These are phyloP conservation scores for Neophaeococcomyces aloes DNA, from an alignment of 2,329 filamentous ascomycete genomes.

Conservation along the genomic window DNA sequence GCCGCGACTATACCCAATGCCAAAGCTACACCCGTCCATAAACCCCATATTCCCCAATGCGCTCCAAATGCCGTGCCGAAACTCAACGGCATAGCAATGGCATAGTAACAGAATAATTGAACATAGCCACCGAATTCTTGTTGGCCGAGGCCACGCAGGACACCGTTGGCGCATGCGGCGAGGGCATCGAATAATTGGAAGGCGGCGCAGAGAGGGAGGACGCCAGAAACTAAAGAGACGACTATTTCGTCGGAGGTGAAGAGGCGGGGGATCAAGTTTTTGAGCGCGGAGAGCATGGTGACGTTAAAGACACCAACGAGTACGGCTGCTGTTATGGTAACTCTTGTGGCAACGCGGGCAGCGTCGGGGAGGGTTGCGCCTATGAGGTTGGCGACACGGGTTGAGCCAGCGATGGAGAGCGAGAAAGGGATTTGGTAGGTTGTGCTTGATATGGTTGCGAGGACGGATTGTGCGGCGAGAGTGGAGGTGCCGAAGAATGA, in stretches of 20 bases:
- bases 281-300: conserved; percentile 54
- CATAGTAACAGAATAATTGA: conserved; percentile 78
- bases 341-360: conserved; percentile 68
- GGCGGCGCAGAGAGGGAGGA: conserved; percentile 70
- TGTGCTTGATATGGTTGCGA: conserved; percentile 66
- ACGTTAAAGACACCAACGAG: conserved; percentile 73
- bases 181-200: conserved; percentile 87
- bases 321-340: conserved; percentile 57
- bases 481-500: conserved; percentile 68
- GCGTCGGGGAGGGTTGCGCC: conserved; percentile 73
- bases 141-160: conserved; percentile 75
- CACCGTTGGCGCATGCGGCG: conserved; percentile 67
- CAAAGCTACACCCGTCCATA: conserved; percentile 71
- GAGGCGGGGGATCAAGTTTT: conserved; percentile 63
- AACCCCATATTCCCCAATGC: conserved; percentile 63
- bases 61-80: conserved; percentile 68
- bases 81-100: conserved; percentile 72
- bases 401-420: conserved; percentile 76
- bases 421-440: conserved; percentile 91
- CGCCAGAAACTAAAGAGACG: conserved; percentile 53
- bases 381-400: conserved; percentile 82
- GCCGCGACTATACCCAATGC: conserved; percentile 51
- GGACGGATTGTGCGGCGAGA: conserved; percentile 77
- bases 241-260: conserved; percentile 68
- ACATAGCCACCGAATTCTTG: conserved; percentile 86